A percentile compares a stretch with the other conserved stretches of the same genome.
Conservation (phyloP, 2,329 filamentous ascomycete species). For the Raffaelea deltoideospora region DNA sequence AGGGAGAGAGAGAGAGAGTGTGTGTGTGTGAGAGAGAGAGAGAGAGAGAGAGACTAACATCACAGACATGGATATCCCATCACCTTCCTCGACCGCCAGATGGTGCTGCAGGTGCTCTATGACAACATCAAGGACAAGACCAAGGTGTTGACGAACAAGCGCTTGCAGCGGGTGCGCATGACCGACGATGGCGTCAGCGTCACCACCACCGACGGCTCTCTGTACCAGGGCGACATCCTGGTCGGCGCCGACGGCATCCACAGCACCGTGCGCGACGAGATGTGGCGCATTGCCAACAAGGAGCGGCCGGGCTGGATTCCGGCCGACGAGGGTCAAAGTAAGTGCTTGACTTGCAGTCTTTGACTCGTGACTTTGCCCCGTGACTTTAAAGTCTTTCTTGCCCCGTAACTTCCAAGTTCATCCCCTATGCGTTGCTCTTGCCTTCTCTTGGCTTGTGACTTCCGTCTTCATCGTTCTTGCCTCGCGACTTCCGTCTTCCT, state of each 20-base stretch:
- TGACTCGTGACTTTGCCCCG: too few relatives aligned
- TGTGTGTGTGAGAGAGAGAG: too few relatives aligned
- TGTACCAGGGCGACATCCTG: constrained; percentile 17
- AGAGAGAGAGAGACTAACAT: too few relatives aligned
- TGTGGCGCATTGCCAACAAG: constrained; percentile 5
- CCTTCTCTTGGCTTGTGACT: too few relatives aligned
- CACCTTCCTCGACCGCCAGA: constrained; percentile 21
- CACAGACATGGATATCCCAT: constrained; percentile 17
- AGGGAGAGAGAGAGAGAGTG: too few relatives aligned
- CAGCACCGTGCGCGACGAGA: constrained; percentile 13
- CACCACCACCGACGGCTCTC: constrained; percentile 15
- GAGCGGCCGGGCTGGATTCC: constrained; percentile 6
- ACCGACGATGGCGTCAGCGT: constrained; percentile 15
- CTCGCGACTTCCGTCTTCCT: too few relatives aligned
- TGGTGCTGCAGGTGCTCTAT: constrained; percentile 19
- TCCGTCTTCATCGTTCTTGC: too few relatives aligned
- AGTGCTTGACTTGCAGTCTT: too few relatives aligned
- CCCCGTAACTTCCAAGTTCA: too few relatives aligned
- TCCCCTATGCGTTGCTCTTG: too few relatives aligned
- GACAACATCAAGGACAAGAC: constrained; percentile 18
- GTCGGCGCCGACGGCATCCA: constrained; percentile 25
- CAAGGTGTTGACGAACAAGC: constrained; percentile 15
- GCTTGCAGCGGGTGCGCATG: constrained; percentile 14
- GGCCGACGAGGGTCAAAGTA: constrained; percentile 1
- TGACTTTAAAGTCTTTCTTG: too few relatives aligned